Percentiles rank a stretch among this genome's conserved stretches.
These are phyloP conservation scores for Termitomyces sp. DNA, from an alignment of 768 basidiomycete species.

Conservation along the genomic window DNA sequence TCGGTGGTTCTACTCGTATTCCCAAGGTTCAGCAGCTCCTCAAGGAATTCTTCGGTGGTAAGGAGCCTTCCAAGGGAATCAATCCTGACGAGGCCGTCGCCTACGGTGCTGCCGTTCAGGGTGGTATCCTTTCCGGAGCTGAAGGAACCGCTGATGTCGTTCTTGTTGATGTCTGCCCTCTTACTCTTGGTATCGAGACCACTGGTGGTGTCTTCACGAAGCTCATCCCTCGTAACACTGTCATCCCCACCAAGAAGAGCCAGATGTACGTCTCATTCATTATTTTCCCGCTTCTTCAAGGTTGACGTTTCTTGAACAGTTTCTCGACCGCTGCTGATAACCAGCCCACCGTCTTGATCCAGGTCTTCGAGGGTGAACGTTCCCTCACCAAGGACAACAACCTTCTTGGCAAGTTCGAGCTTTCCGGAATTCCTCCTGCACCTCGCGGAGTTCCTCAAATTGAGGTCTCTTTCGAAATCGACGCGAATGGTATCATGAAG, in stretches of 20 bases:
- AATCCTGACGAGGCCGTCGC: conserved; percentile 99
- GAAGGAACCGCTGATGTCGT: conserved; percentile 87
- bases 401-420: conserved; percentile 94
- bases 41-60: conserved; percentile 95
- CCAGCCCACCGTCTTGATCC: conserved; percentile 93
- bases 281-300: conserved; percentile 5
- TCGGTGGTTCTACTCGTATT: conserved; percentile 98
- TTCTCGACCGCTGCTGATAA: conserved; percentile 87
- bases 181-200: conserved; percentile 98
- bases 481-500: conserved; percentile 94
- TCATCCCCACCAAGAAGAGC: conserved; percentile 95
- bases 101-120: conserved; percentile 98
- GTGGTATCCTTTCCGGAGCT: conserved; percentile 95
- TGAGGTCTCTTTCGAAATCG: conserved; percentile 94
- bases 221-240: conserved; percentile 95
- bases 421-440: conserved; percentile 87
- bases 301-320: conserved; percentile 26
- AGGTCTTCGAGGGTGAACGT: conserved; percentile 97
- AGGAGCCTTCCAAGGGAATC: conserved; percentile 97
- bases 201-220: conserved; percentile 98
- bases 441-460: conserved; percentile 97
- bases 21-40: conserved; percentile 99
- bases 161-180: conserved; percentile 93
- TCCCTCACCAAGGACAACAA: conserved; percentile 98
- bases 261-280: conserved; percentile 61